Evolutionary conservation across 2,329 filamentous ascomycete species (phyloP), one percentile per base, ranked within the genome.

Genomic region (Phialocephala sp.): DNA sequence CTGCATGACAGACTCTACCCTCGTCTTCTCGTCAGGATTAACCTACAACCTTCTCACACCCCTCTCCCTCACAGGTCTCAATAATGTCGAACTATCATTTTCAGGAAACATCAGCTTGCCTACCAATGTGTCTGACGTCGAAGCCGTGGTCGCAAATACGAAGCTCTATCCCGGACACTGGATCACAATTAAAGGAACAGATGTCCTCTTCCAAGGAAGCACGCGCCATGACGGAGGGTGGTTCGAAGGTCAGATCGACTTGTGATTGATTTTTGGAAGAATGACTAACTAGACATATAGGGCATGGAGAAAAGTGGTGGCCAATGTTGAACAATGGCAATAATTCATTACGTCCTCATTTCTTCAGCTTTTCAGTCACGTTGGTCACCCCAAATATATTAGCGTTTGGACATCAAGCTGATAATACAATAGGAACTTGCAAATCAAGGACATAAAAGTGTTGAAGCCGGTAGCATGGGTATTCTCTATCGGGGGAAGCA

Each of bases 311-410:
- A 11, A 4, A 52, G 9, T 52, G 47, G 47, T 52, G 47, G 47
- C 22, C 47, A 4, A 52, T 52, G 47, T 2, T 32, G 20, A 32
- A 32, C 11, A 52, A 52, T 32, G 47, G 24, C 15, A 52, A 52
- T 27, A 52, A 52, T 52, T 27, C 47, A 27, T 52, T 27, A 4
- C 20, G 47, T 12, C 47, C 47, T 32, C 47, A 52, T 11, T 52
- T 52, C 47, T 52, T 52, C 47, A 52, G 47, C 47, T 52, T 52
- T 20, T 52, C 47, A 11, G 47, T 52, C 47, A 52, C 47, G 47
- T 52, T 27, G 8, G 20, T 52, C 43, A 45, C 6, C 43, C n/a
- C n/a, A 3, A 11, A 45, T 14, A 1, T 18, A 18, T 20, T n/a
- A 3, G 15, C 37, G 2, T 2, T 41, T 12, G 4, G 37, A 8